Evolutionary conservation across 805 yeast genomes (phyloP), one percentile per base, ranked within the genome.

Genomic region (Kuraishia hungarica): DNA sequence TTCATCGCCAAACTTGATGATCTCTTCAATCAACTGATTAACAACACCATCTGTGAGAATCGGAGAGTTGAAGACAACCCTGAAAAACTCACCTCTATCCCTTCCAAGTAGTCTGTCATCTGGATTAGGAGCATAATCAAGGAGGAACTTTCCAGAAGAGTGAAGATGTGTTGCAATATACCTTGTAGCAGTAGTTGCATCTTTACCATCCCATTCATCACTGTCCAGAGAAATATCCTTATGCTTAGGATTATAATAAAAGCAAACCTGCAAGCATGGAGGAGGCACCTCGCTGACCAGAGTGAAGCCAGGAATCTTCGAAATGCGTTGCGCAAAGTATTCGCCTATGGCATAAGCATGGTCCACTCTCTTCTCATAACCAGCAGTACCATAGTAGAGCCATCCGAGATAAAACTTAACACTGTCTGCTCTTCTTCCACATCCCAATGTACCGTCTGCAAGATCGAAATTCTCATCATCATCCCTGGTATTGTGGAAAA

Each of bases 371-470:
- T 73, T 65, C 35, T 71, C 82, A 61, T 83, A 86, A 0, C 96
- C 96, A 43, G 67, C 61, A 2, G 72, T 68, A 2, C 96, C 96
- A 62, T 84, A 89, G 73, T 86, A 89, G 56, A 84, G 72, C 96
- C 96, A 89, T 1, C 87, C 83, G 65, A 89, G 67, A 66, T 86
- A 89, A 62, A 89, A 75, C 69, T 89, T 89, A 67, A 89, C 72
- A 2, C 93, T 80, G 67, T 89, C 96, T 0, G 94, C 83, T 54
- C 96, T 77, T 61, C 96, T 80, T 15, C 96, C 96, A 66, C 96
- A 89, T 8, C 96, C 96, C 92, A 89, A 84, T 2, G 96, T 89
- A 15, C 94, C 96, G 66, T 87, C 93, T 0, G 93, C 96, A 55
- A 89, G 77, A 61, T 89, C 96, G 63, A 74, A 86, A 67, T 78